phyloP scores from a whole-genome alignment of 2,329 filamentous ascomycete species.

The Teratosphaeriaceae sp. region DNA sequence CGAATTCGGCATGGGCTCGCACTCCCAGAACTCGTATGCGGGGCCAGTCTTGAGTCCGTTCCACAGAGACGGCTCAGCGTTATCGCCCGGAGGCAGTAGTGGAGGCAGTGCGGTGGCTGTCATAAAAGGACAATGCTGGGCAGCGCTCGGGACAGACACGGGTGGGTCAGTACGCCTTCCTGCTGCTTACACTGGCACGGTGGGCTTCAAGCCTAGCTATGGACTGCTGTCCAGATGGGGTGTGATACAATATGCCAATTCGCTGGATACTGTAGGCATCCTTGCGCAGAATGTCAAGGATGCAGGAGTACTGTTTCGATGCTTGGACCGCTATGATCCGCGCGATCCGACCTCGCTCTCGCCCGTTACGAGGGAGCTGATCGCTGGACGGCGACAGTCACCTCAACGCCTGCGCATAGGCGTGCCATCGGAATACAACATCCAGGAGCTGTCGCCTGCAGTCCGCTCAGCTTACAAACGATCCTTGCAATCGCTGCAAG shows the following conservation, averaged over 20 bases:
- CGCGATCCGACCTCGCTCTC: slow-evolving; percentile 70
- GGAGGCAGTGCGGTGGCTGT: slow-evolving; percentile 90
- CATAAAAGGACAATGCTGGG: slow-evolving; percentile 54
- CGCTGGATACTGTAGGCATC: slow-evolving; percentile 81
- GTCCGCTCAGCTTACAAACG: slow-evolving; percentile 65
- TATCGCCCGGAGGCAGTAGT: slow-evolving; percentile 82
- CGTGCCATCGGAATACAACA: slow-evolving; percentile 74
- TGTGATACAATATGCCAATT: slow-evolving; percentile 88
- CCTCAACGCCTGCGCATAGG: slow-evolving; percentile 45
- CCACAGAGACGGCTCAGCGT: slow-evolving; percentile 24
- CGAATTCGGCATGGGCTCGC: slow-evolving; percentile 92
- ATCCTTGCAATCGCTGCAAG: slow-evolving; percentile 54
- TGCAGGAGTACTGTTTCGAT: slow-evolving; percentile 38
- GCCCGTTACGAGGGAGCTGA: slow-evolving; percentile 46
- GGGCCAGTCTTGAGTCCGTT: slow-evolving; percentile 56
- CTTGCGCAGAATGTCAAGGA: slow-evolving; percentile 52
- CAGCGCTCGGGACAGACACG: slow-evolving; percentile 86
- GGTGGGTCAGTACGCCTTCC: slow-evolving; percentile 83
- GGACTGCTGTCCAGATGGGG: slow-evolving; percentile 80
- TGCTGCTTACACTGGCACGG: slow-evolving; percentile 74
- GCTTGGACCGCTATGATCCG: slow-evolving; percentile 55
- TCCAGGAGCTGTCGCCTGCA: slow-evolving; percentile 64
- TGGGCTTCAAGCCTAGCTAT: slow-evolving; percentile 90
- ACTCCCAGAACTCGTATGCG: slow-evolving; percentile 62
- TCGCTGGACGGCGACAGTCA: slow-evolving; percentile 16